Percentiles rank a stretch among this genome's conserved stretches.
phyloP scores from a whole-genome alignment of 352 stramenopile genomes.

The Globisporangium camurandrum region DNA sequence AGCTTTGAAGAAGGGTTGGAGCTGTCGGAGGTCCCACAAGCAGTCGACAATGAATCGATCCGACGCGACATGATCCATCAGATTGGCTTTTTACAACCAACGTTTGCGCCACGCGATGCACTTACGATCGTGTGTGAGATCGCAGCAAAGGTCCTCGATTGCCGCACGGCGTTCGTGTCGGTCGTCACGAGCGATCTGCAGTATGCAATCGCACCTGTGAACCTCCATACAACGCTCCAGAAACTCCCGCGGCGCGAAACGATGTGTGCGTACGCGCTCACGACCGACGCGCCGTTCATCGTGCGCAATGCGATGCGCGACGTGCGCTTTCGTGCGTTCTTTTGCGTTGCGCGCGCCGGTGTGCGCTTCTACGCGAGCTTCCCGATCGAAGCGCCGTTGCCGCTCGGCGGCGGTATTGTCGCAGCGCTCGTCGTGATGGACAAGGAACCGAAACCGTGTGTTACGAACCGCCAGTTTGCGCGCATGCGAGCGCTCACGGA shows the following conservation, averaged over 20 bases:
- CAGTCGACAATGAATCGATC: constrained; percentile 14
- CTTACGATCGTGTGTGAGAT: constrained; percentile 25
- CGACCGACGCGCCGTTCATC: constrained; percentile 22
- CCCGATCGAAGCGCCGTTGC: constrained; percentile 18
- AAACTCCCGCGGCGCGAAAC: constrained; percentile 26
- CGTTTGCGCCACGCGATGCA: constrained; percentile 12
- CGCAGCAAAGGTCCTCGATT: constrained; percentile 26
- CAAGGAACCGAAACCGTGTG: constrained; percentile 19
- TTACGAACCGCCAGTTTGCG: constrained; percentile 26
- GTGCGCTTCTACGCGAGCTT: constrained; percentile 33
- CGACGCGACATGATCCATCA: constrained; percentile 19
- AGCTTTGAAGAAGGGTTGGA: constrained; percentile 26
- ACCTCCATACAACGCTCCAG: constrained; percentile 13
- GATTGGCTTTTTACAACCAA: constrained; percentile 13
- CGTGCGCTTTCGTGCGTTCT: constrained; percentile 30
- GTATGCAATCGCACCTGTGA: constrained; percentile 21
- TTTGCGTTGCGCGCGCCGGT: constrained; percentile 19
- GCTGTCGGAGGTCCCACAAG: constrained; percentile 17
- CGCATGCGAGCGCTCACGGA: constrained; percentile 21
- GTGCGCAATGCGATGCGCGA: constrained; percentile 25
- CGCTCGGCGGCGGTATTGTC: constrained; percentile 20
- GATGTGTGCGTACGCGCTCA: constrained; percentile 27
- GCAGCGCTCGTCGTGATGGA: constrained; percentile 27
- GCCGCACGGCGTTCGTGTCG: constrained; percentile 18
- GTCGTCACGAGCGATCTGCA: constrained; percentile 24